Base-by-base conservation (phyloP, 768 basidiomycete genomes). In the Termitomyces sp. region DNA sequence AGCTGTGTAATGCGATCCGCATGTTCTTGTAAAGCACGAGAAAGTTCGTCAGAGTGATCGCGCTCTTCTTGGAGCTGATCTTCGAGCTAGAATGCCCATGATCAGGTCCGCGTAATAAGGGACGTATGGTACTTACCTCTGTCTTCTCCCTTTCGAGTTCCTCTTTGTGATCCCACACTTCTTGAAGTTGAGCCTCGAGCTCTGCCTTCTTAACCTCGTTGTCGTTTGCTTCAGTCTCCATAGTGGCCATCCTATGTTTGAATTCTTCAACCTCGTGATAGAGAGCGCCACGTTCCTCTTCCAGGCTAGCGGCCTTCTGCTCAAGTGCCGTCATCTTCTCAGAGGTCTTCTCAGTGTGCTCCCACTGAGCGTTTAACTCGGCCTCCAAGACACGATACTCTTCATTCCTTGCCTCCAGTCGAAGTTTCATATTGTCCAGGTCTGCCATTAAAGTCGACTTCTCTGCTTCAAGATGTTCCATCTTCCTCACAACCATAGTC, bases 301-400 rank as follows among this genome's bases (percentile, higher is more conserved):
- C 73, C 37, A 77, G 60, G 45, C 67, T 70, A 7, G 64, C 60
- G 60, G 70, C 72, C 57, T 75, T 75, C 55, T 68, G 72, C 66
- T 70, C 69, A 37, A 83, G 68, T 33, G 68, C 68, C 36, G 75
- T 67, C 9, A 81, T 73, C 63, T 73, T 75, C 62, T 85, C 84
- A n/a, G 74, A 72, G 15, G 75, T 70, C 59, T 75, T 74, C 71
- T 89, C 87, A 8, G 87, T 84, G 58, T 83, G 75, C 36, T 76
- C 73, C 88, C 88, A 90, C 70, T 90, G 88, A 11, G 84, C 82
- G 65, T 90, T 85, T 34, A 90, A 68, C 70, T 92, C 88, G 0
- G 69, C 67, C 67, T 86, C 85, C 62, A 89, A 70, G 24, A 81
- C 73, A 7, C 58, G 68, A 46, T 75, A 73, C 60, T 82, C 80